phyloP scores from a whole-genome alignment of 306 rosid species.

The Urtica urens region DNA sequence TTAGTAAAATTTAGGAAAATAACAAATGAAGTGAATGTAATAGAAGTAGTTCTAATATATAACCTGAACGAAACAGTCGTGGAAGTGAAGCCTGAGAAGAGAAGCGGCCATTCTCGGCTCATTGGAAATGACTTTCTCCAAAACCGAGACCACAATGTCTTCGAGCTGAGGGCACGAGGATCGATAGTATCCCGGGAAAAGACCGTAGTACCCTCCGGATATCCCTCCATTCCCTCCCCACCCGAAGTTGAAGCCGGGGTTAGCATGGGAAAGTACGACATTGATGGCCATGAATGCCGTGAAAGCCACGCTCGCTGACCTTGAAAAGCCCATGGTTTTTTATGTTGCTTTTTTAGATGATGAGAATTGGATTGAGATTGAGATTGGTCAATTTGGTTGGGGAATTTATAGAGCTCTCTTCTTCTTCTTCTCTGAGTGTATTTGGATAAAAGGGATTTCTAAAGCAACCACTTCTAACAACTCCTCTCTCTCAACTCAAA shows the following conservation, averaged over 20 bases:
- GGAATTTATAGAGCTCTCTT: conserved; percentile 12
- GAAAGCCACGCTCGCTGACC: conserved; percentile 8
- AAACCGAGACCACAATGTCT: conserved; percentile 69
- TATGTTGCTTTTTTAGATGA: not conserved
- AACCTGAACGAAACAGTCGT: conserved; percentile 79
- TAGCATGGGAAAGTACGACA: conserved; percentile 26
- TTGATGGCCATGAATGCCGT: conserved; percentile 9
- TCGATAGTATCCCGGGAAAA: conserved; percentile 53
- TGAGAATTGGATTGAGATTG: not conserved
- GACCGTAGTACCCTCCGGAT: conserved; percentile 29
- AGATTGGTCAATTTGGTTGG: conserved; percentile 13
- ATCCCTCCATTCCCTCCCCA: conserved; percentile 41
- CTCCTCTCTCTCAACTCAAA: conserved; percentile 25
- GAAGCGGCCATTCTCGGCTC: conserved; percentile 66
- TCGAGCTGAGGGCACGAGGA: conserved; percentile 72
- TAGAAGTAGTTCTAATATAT: not conserved
- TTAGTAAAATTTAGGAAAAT: not conserved
- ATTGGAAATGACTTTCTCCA: conserved; percentile 46
- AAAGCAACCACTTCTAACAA: conserved; percentile 41
- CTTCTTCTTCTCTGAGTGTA: too few species aligned
- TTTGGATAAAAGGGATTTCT: not conserved
- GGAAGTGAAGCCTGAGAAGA: conserved; percentile 74
- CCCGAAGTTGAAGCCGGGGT: conserved; percentile 51
- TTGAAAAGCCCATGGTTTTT: conserved; percentile 27
- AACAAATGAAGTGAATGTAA: not conserved